Evolutionary conservation across 495 filamentous ascomycete genomes (phyloP), one percentile per base, ranked within the genome.

Genomic region (Xylaria longipes): DNA sequence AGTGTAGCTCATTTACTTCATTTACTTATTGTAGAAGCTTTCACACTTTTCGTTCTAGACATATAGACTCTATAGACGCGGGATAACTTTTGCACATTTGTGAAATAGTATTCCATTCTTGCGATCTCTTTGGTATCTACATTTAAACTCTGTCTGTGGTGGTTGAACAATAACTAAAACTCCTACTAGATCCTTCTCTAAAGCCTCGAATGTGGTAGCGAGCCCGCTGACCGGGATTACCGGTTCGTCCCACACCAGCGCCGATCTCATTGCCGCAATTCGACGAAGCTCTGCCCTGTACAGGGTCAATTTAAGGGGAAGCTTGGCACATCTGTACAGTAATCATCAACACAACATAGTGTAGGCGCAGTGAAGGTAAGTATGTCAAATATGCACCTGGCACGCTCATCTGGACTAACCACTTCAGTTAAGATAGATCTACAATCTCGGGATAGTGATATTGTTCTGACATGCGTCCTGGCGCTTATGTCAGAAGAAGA

Each of bases 301-400:
- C 39, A 22, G 41, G 45, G 7, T 20, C 63, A 52, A 52, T 52
- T 52, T 52, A 50, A 66, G 45, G 43, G 54, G 63, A 66, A 20
- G n/a, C 63, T 50, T 66, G 45, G 45, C 63, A 52, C n/a, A 35
- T 48, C 17, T 22, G 41, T n/a, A 65, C 63, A 66, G 63, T 66
- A 66, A 66, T 66, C 63, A 39, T 46, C 43, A 66, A 15, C 46
- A 6, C 63, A 50, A 27, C 27, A 22, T 43, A 22, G 57, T 5
- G 5, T 37, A 60, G 31, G 15, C 31, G 56, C 4, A 29, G 25
- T 29, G 54, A 15, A 22, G 31, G 20, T 31, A 27, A 2, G 31
- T 65, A 65, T 65, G 9, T 52, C 63, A 66, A 66, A 66, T 66
- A 66, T 27, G 43, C 17, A 35, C 2, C 46, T 1, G n/a, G 29